These are phyloP conservation scores for Monilinia fructicola DNA, from an alignment of 2,329 filamentous ascomycete genomes.

Conservation along the genomic window DNA sequence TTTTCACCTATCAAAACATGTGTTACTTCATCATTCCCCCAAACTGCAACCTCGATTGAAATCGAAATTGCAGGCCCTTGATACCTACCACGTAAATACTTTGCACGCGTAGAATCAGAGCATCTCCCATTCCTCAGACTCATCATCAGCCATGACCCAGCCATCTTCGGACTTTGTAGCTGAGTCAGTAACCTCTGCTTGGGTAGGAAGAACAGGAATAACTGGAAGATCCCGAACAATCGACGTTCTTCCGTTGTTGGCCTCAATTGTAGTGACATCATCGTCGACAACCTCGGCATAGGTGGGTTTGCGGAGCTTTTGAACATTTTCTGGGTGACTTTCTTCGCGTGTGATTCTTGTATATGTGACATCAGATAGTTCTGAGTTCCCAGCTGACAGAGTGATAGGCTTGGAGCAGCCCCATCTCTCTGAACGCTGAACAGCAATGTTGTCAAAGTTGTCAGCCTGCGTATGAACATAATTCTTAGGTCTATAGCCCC, in stretches of 20 bases:
- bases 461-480: too few species aligned
- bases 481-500: too few species aligned
- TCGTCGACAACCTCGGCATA: neutral
- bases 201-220: too few species aligned
- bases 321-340: fast-evolving
- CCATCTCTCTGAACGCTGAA: too few species aligned
- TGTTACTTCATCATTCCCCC: neutral
- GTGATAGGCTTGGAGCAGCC: too few species aligned
- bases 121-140: constrained; percentile 1
- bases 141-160: neutral
- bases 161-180: neutral
- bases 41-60: neutral
- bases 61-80: neutral
- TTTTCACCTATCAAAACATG: too few species aligned
- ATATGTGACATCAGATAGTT: neutral
- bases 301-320: neutral
- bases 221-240: neutral
- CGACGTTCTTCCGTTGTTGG: neutral
- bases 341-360: neutral
- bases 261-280: neutral
- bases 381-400: neutral
- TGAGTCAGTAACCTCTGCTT: neutral
- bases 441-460: too few species aligned
- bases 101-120: neutral
- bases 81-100: neutral